phyloP scores from a whole-genome alignment of 441 rosid species.

The Bruguiera hainesii region DNA sequence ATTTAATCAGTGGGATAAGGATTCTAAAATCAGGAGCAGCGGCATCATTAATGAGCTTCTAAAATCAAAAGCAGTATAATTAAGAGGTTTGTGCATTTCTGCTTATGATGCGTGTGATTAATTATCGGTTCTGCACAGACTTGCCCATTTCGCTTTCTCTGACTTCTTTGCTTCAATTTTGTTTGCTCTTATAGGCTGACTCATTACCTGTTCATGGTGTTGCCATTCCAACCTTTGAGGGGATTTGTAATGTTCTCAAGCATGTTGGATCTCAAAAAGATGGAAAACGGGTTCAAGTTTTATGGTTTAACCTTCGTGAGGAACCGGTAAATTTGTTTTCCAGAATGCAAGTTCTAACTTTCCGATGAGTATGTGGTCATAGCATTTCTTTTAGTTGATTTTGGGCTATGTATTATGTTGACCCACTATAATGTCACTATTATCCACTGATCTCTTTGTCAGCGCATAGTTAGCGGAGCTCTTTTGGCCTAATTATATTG shows the following conservation, averaged over 20 bases:
- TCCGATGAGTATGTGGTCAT: not conserved
- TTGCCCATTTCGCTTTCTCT: constrained; percentile 1
- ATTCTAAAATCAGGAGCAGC: too few relatives aligned
- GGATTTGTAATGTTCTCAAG: constrained; percentile 85
- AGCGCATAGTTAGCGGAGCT: not conserved
- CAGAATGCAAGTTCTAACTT: constrained; percentile 5
- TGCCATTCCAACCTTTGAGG: constrained; percentile 86
- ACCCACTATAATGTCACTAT: not conserved
- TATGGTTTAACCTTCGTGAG: constrained; percentile 97
- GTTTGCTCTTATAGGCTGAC: constrained; percentile 58
- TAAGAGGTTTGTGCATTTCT: too few relatives aligned
- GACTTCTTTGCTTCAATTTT: constrained; percentile 8
- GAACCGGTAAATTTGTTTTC: constrained; percentile 65
- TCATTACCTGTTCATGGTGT: constrained; percentile 86
- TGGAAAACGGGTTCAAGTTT: constrained; percentile 53
- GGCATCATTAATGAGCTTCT: too few relatives aligned
- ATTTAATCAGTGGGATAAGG: too few relatives aligned
- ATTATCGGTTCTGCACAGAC: constrained; percentile 6
- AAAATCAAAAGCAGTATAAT: too few relatives aligned
- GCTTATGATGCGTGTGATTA: too few relatives aligned
- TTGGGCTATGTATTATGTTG: not conserved
- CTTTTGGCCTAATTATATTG: not conserved
- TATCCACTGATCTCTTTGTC: not conserved
- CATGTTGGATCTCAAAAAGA: constrained; percentile 73
- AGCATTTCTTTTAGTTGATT: too few relatives aligned